Conservation (phyloP, 305 asterid species). For the Stenogyne calaminthoides region DNA sequence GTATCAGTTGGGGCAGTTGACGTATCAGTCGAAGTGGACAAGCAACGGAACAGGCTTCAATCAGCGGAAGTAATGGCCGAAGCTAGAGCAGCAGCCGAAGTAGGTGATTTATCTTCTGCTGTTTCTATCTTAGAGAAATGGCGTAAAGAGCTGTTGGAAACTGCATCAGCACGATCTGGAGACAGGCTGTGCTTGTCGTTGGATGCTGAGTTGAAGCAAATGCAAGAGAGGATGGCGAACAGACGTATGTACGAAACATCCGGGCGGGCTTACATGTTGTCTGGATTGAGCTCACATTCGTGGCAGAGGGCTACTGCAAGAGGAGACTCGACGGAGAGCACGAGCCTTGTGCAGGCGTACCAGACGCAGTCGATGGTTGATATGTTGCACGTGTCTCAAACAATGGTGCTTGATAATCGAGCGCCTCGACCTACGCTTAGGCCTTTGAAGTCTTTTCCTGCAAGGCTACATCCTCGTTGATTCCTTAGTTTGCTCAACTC, state of each 20-base stretch:
- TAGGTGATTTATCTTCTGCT: slow-evolving; percentile 61
- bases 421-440: slow-evolving; percentile 45
- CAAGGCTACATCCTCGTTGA: slow-evolving; percentile 57
- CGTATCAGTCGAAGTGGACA: slow-evolving; percentile 81
- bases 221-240: slow-evolving; percentile 84
- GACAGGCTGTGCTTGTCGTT: slow-evolving; percentile 58
- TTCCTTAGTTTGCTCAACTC: not conserved
- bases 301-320: slow-evolving; percentile 96
- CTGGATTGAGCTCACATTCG: slow-evolving; percentile 90
- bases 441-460: slow-evolving; percentile 47
- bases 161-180: slow-evolving; percentile 61
- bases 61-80: slow-evolving; percentile 81
- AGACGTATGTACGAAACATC: slow-evolving; percentile 68
- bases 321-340: slow-evolving; percentile 73
- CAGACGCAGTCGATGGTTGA: slow-evolving; percentile 93
- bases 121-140: slow-evolving; percentile 57
- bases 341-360: slow-evolving; percentile 72
- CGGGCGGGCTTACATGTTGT: slow-evolving; percentile 82
- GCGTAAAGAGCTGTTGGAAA: slow-evolving; percentile 49
- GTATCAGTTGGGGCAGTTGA: slow-evolving; percentile 25
- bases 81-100: slow-evolving; percentile 77
- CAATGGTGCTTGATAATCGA: slow-evolving; percentile 47
- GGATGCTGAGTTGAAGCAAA: slow-evolving; percentile 76
- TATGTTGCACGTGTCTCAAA: slow-evolving; percentile 82
- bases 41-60: slow-evolving; percentile 62